Conservation (phyloP, 768 basidiomycete species). For the Hypholoma sublateritium region DNA sequence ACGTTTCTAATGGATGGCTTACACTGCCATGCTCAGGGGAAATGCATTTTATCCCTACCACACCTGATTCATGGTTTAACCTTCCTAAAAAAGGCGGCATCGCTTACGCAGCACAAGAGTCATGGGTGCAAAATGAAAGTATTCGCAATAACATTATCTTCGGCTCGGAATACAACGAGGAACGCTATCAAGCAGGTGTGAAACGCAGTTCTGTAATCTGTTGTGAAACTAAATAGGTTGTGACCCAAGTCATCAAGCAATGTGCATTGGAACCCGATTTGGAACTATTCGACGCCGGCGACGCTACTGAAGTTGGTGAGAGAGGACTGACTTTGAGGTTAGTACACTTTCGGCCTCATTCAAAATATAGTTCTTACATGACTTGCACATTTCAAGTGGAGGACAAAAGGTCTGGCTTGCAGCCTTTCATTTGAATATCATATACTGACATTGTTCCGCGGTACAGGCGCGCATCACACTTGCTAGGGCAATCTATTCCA, state of each 20-base stretch:
- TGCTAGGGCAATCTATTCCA: slow-evolving; percentile 42
- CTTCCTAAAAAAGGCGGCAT: neutral
- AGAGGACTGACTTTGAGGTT: slow-evolving; percentile 53
- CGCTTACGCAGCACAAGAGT: slow-evolving; percentile 5
- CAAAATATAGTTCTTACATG: neutral
- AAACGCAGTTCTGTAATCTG: slow-evolving; percentile 26
- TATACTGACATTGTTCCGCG: too few relatives aligned
- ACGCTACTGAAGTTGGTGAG: slow-evolving; percentile 38
- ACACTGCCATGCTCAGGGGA: neutral
- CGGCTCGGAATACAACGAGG: slow-evolving; percentile 1
- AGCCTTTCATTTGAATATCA: slow-evolving; percentile 22
- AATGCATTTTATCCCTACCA: slow-evolving; percentile 1
- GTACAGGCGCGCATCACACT: slow-evolving; percentile 40
- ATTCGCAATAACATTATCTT: slow-evolving; percentile 2
- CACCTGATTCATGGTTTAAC: neutral
- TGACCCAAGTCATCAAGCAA: slow-evolving; percentile 26
- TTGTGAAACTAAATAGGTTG: slow-evolving; percentile 16
- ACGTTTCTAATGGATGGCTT: neutral
- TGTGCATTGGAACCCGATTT: slow-evolving; percentile 21
- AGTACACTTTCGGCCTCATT: neutral
- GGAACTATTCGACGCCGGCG: slow-evolving; percentile 34
- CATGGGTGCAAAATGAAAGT: neutral
- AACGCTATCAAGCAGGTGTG: slow-evolving; percentile 1
- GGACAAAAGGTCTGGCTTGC: slow-evolving; percentile 11
- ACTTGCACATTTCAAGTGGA: neutral